These are phyloP conservation scores for Apiotrichum akiyoshidainum DNA, from an alignment of 1,284 basidiomycete species.

Conservation along the genomic window DNA sequence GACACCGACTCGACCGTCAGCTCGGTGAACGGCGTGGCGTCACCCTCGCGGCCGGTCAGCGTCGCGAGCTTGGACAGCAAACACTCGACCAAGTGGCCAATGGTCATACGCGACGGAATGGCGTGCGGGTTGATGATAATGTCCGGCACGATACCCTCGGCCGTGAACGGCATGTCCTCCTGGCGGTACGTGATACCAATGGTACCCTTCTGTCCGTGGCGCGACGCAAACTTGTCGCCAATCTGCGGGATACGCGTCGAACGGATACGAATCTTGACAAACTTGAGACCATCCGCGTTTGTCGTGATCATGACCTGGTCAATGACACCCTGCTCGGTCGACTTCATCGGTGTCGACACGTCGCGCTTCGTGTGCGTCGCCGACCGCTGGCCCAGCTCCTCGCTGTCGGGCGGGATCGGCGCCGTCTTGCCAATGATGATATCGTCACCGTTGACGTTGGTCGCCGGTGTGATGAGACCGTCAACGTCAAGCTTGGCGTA, in stretches of 20 bases:
- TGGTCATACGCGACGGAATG: slow-evolving; percentile 99
- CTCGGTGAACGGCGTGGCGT: slow-evolving; percentile 98
- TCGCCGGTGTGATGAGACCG: slow-evolving; percentile 91
- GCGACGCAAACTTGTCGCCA: slow-evolving; percentile 98
- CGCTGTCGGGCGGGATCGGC: slow-evolving; percentile 91
- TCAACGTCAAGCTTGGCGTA: slow-evolving; percentile 98
- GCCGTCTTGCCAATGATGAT: slow-evolving; percentile 99
- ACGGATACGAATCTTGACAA: slow-evolving; percentile 95
- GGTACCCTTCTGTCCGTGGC: slow-evolving; percentile 99
- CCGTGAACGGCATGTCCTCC: slow-evolving; percentile 99
- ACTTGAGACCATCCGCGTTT: slow-evolving; percentile 92
- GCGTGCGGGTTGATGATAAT: slow-evolving; percentile 99
- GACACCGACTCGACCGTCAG: slow-evolving; percentile 96
- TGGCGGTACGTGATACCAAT: slow-evolving; percentile 99
- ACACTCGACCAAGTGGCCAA: slow-evolving; percentile 99
- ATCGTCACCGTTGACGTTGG: slow-evolving; percentile 91
- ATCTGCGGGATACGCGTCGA: slow-evolving; percentile 95
- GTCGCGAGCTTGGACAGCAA: slow-evolving; percentile 94
- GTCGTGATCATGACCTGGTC: slow-evolving; percentile 97
- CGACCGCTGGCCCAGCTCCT: slow-evolving; percentile 92
- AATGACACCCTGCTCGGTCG: slow-evolving; percentile 94
- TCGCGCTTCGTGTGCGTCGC: slow-evolving; percentile 87
- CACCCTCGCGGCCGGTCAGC: slow-evolving; percentile 91
- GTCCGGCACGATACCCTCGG: slow-evolving; percentile 93
- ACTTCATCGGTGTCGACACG: slow-evolving; percentile 95